phyloP scores from a whole-genome alignment of 2,329 filamentous ascomycete species.

The Esteya vermicola region DNA sequence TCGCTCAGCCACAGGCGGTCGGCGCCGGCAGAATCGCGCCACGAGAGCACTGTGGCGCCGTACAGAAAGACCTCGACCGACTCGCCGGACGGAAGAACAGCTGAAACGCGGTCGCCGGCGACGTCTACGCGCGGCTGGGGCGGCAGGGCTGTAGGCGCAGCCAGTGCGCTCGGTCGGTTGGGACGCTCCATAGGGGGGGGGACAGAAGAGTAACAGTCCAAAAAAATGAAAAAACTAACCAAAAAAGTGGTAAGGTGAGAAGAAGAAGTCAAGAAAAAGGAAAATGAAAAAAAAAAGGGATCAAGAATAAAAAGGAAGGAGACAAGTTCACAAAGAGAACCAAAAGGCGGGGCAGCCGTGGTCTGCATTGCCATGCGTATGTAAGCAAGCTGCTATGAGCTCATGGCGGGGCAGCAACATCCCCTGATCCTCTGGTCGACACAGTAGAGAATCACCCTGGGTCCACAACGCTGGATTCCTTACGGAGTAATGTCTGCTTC shows the following conservation, averaged over 20 bases:
- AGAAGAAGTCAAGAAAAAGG: neutral
- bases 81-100: constrained; percentile 73
- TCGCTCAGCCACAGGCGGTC: constrained; percentile 85
- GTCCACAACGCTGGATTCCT: neutral
- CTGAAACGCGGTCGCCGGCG: constrained; percentile 58
- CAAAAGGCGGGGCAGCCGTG: neutral
- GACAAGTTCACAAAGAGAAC: neutral
- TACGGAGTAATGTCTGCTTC: too few species aligned
- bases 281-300: neutral
- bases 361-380: too few species aligned
- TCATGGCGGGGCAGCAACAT: too few species aligned
- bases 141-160: constrained; percentile 57
- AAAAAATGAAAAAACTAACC: too few species aligned
- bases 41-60: constrained; percentile 84
- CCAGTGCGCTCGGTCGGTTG: constrained; percentile 68
- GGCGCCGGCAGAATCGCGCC: constrained; percentile 62
- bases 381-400: too few species aligned
- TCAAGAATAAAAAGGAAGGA: neutral
- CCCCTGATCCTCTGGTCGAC: neutral
- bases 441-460: neutral
- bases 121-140: constrained; percentile 66
- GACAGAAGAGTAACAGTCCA: neutral
- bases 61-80: constrained; percentile 75
- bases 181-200: constrained; percentile 49
- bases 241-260: neutral